phyloP scores from a whole-genome alignment of 2,329 filamentous ascomycete species.

The Fusarium globosum region DNA sequence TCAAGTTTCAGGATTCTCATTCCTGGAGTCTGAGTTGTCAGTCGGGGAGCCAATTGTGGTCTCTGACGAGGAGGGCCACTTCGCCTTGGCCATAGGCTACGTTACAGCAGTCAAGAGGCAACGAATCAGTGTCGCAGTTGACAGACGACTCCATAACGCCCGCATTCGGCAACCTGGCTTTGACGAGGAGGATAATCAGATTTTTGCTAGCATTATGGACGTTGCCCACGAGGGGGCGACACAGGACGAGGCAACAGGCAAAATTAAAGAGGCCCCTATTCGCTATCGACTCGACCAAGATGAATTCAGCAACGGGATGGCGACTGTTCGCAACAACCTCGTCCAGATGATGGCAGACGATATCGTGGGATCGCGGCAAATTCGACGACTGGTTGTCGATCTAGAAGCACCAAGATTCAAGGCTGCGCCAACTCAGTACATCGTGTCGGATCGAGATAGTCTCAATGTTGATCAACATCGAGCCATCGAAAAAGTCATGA shows the following conservation, averaged over 20 bases:
- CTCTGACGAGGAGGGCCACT: conserved; percentile 94
- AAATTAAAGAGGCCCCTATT: conserved; percentile 65
- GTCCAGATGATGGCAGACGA: conserved; percentile 90
- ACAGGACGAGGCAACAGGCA: conserved; percentile 62
- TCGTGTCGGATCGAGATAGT: conserved; percentile 68
- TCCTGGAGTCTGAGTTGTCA: conserved; percentile 88
- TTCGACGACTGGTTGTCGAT: conserved; percentile 85
- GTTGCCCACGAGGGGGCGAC: conserved; percentile 68
- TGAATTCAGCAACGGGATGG: conserved; percentile 98
- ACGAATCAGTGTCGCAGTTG: conserved; percentile 87
- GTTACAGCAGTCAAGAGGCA: conserved; percentile 81
- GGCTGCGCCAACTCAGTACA: conserved; percentile 70
- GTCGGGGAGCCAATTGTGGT: conserved; percentile 95
- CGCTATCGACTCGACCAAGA: conserved; percentile 94
- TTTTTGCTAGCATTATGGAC: conserved; percentile 93
- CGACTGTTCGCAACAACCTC: conserved; percentile 91
- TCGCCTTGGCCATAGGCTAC: conserved; percentile 92
- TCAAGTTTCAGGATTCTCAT: conserved; percentile 74
- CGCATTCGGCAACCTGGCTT: conserved; percentile 82
- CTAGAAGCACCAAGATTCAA: conserved; percentile 80
- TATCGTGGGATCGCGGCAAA: conserved; percentile 74
- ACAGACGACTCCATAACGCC: conserved; percentile 88
- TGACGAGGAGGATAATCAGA: conserved; percentile 79
- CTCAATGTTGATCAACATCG: conserved; percentile 89
- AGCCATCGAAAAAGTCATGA: conserved; percentile 96